Percentiles rank a stretch among this genome's conserved stretches.
Evolutionary conservation across 2,329 filamentous ascomycete genomes (phyloP).

Genomic region (Cyphellophora europaea): DNA sequence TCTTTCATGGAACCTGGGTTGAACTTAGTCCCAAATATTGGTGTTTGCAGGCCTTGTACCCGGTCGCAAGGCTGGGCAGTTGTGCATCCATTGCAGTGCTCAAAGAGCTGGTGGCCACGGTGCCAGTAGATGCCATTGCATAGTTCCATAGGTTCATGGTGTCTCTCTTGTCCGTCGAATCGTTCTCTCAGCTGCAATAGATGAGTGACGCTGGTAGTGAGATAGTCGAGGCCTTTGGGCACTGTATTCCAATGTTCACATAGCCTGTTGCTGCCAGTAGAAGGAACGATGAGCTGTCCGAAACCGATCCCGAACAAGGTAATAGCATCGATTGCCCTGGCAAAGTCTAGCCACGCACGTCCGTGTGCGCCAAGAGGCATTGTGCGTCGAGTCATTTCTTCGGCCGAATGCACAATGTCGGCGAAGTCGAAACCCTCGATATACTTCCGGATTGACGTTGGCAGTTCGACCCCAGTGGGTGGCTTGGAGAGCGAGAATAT

Average conservation of each 20-base stretch:
- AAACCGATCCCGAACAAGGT: constrained; percentile 20
- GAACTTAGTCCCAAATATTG: too few relatives aligned
- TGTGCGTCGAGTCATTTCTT: not conserved
- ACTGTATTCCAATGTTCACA: constrained; percentile 20
- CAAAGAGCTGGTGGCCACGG: too few relatives aligned
- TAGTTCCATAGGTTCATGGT: constrained; percentile 1
- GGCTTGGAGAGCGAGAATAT: too few relatives aligned
- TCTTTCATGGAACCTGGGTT: too few relatives aligned
- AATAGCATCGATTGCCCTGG: constrained; percentile 17
- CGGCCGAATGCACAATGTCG: too few relatives aligned
- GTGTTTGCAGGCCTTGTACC: too few relatives aligned
- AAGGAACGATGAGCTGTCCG: constrained; percentile 19
- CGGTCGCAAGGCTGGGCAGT: too few relatives aligned
- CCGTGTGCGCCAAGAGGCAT: constrained; percentile 7
- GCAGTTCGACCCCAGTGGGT: too few relatives aligned
- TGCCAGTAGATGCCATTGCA: constrained; percentile 3
- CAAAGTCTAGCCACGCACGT: constrained; percentile 23
- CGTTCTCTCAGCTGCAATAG: constrained; percentile 20
- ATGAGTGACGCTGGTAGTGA: constrained; percentile 19
- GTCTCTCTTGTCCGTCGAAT: not conserved
- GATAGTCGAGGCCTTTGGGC: constrained; percentile 20
- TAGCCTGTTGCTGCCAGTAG: constrained; percentile 3
- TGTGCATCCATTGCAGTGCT: too few relatives aligned
- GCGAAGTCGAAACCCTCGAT: too few relatives aligned
- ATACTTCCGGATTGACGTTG: too few relatives aligned